Evolutionary conservation across 2,329 filamentous ascomycete species (phyloP), one percentile per base, ranked within the genome.

Genomic region (Hymenoscyphus linearis): DNA sequence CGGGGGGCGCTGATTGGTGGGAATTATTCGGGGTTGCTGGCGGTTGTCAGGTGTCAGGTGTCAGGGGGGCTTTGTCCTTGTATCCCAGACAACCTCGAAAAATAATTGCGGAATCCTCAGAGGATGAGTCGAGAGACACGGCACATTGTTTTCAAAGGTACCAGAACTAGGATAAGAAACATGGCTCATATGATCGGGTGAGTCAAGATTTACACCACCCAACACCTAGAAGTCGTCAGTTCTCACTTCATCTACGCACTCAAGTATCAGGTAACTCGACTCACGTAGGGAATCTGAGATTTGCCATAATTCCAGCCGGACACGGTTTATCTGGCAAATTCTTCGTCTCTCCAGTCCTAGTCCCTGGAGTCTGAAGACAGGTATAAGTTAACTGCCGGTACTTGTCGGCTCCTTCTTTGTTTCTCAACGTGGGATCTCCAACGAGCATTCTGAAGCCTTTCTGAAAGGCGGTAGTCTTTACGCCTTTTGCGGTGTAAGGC

Each of bases 271-370:
- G 69, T 22, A 71, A 73, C 4, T 70, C 69, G 76, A 55, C 85
- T 53, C 25, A 64, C 3, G 79, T 77, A 1, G 82, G 83, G 71
- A 86, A 85, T 68, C 78, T 79, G 25, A 85, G 74, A 66, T 85
- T 79, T 9, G 79, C 75, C 47, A 82, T 78, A 26, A 79, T 74
- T 52, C 82, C 77, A 27, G 77, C 72, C 3, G 68, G 64, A 47
- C 73, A 74, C 2, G 71, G 67, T 4, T 31, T 54, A 4, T 62
- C 62, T 5, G 77, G 76, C 65, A 79, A 73, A 59, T 75, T 68
- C 56, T 72, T 66, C 0, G 73, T 76, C 68, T 77, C 76, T 36
- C 72, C 72, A 5, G 69, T 73, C 22, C 76, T 72, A 4, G 76
- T 77, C 59, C 71, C 71, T 35, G 70, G 60, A 47, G 72, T 70